These are phyloP conservation scores for Ceratobasidium sp. DNA, from an alignment of 1,284 basidiomycete species.

Conservation along the genomic window DNA sequence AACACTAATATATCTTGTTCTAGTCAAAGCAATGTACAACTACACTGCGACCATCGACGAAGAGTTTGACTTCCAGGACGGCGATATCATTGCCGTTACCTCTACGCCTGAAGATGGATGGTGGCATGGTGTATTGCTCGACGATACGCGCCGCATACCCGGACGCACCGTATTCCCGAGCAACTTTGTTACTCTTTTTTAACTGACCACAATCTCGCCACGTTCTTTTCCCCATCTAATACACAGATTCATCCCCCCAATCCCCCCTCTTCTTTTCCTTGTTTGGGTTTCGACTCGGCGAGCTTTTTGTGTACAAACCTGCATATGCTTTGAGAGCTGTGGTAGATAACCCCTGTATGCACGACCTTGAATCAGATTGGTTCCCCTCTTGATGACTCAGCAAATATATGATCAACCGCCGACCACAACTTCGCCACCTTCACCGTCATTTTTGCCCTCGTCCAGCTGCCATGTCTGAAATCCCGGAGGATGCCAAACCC, in stretches of 20 bases:
- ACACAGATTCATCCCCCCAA: neutral
- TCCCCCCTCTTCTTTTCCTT: slow-evolving; percentile 7
- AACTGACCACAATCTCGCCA: slow-evolving; percentile 32
- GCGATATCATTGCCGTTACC: slow-evolving; percentile 93
- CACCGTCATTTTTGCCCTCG: slow-evolving; percentile 20
- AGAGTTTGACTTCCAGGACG: slow-evolving; percentile 91
- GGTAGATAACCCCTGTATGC: slow-evolving; percentile 12
- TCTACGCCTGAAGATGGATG: slow-evolving; percentile 92
- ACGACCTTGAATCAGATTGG: slow-evolving; percentile 2
- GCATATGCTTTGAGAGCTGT: slow-evolving; percentile 39
- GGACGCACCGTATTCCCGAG: slow-evolving; percentile 92
- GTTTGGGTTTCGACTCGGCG: slow-evolving; percentile 15
- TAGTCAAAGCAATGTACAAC: slow-evolving; percentile 93
- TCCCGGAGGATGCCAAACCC: slow-evolving; percentile 18
- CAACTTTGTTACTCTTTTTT: slow-evolving; percentile 86
- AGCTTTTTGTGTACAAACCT: slow-evolving; percentile 18
- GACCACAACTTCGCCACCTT: slow-evolving; percentile 1
- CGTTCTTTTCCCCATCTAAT: slow-evolving; percentile 3
- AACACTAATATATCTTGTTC: slow-evolving; percentile 30
- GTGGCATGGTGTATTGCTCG: slow-evolving; percentile 90
- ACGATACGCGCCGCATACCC: slow-evolving; percentile 80
- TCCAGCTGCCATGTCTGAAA: slow-evolving; percentile 21
- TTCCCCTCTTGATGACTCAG: slow-evolving; percentile 13
- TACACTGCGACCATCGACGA: slow-evolving; percentile 87
- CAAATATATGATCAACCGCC: neutral